phyloP scores from a whole-genome alignment of 805 yeast genomes.

The Candida coquimbonensis region DNA sequence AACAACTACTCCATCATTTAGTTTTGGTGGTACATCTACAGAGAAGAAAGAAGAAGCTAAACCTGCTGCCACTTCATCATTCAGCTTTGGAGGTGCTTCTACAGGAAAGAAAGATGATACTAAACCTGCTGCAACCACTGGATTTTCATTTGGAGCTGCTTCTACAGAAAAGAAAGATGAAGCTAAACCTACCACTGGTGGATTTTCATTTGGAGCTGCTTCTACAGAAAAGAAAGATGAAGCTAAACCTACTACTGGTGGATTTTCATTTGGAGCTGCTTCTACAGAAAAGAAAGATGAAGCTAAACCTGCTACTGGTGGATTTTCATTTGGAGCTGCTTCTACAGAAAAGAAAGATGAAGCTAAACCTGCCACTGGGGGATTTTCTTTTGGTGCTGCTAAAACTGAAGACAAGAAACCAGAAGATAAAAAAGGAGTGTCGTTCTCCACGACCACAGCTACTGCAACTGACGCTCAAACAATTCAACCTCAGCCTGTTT shows the following conservation, averaged over 20 bases:
- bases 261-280: constrained; percentile 23
- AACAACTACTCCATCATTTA: neutral
- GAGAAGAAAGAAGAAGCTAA: constrained; percentile 5
- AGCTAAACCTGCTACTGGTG: constrained; percentile 2
- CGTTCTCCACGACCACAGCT: constrained; percentile 21
- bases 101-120: neutral
- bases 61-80: constrained; percentile 12
- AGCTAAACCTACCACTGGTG: constrained; percentile 11
- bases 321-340: constrained; percentile 19
- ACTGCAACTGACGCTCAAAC: constrained; percentile 41
- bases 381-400: constrained; percentile 15
- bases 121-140: constrained; percentile 7
- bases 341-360: constrained; percentile 8
- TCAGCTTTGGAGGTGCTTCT: constrained; percentile 14
- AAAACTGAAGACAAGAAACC: constrained; percentile 11
- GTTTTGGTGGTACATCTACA: neutral
- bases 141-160: constrained; percentile 10
- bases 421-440: constrained; percentile 20
- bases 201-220: constrained; percentile 18
- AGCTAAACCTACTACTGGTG: constrained; percentile 6
- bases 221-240: constrained; percentile 11
- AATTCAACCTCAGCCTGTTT: constrained; percentile 59
- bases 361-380: constrained; percentile 8
- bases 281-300: constrained; percentile 12
- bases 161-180: constrained; percentile 9